Base-by-base conservation (phyloP, 345 rosid species). In the Populus pruinosa region DNA sequence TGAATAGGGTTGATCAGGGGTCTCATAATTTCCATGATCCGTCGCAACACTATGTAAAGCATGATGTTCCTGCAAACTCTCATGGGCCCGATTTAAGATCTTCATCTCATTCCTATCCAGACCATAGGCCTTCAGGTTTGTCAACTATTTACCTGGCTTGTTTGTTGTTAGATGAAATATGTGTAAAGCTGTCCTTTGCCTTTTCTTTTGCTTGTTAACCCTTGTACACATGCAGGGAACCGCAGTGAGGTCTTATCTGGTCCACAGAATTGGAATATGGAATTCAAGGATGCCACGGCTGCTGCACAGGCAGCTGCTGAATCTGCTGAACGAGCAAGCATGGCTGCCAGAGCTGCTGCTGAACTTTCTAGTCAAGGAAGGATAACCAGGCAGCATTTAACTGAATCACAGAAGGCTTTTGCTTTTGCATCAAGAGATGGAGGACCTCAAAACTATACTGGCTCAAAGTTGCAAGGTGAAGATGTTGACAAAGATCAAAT, bases 231-330 rank as follows among this genome's bases (percentile, higher is more conserved):
- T 86, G 76, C 84, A 64, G 77, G 79, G 76, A 84, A 83, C 72
- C 84, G 66, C 55, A 78, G 67, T 70, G 50, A 39, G 29, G 78
- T n/a, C 49, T 78, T 78, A 3, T 47, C 73, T 12, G 83, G 83
- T 10, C 70, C 82, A 70, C 88, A 80, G 38, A 81, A 82, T 59
- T 91, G 93, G 91, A 87, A 87, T 72, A 91, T 88, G 84, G 90
- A 90, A 83, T 96, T 93, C 76, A 86, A 73, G 82, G 97, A 93
- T 87, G 97, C 98, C 64, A 89, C 97, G 7, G 69, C 88, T 83
- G 99, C 99, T 80, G 98, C 98, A 41, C 96, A 83, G 78, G 95
- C 91, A 62, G 99, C 99, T 69, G 99, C 97, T 75, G 97, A 96
- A 83, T 90, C 99, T 82, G 99, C 98, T 39, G 99, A 96, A 86